Evolutionary conservation across 805 yeast species (phyloP), one percentile per base, ranked within the genome.

Genomic region (Candida stauntonica): DNA sequence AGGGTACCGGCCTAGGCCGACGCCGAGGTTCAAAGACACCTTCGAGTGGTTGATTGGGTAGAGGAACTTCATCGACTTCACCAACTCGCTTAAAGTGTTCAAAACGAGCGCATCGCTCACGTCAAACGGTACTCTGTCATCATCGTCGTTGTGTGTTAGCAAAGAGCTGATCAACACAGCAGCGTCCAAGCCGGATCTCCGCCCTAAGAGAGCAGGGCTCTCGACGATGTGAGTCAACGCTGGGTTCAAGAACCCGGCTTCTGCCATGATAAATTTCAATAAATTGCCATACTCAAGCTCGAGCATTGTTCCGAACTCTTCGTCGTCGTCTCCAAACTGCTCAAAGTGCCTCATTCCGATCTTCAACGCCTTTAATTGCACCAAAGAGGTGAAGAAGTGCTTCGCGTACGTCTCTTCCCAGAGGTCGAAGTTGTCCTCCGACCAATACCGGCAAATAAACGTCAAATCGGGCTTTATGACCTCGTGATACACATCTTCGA

Each of bases 1-100:
- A 1, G 97, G 96, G 55, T 89, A 89, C 55, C 98, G 71, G 3
- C 98, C 98, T 37, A 89, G 61, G 0, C 83, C 95, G 35, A 81
- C 79, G 3, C 73, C 75, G 17, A 56, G 33, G 55, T 58, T 61
- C 28, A 64, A 53, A 3, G 67, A 66, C 18, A 69, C 57, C 33
- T 64, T 61, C 18, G 62, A 57, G 41, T 71, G 75, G 61, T 91
- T 91, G 28, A 91, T 73, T 5, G 95, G 95, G 55, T 83, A 89
- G 38, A 93, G 63, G 28, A 66, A 58, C 46, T 73, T 75, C 93
- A 88, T 86, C 47, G 80, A 82, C 27, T 71, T 61, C 5, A 81
- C 71, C 57, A 89, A 60, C 7, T 73, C 72, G 38, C 71, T 66
- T 39, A 89, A 63, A 1, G 95, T 79, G 55, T 78, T 81, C 38